Evolutionary conservation across 768 basidiomycete species (phyloP), one percentile per base, ranked within the genome.

Genomic region (Suillus subaureus): DNA sequence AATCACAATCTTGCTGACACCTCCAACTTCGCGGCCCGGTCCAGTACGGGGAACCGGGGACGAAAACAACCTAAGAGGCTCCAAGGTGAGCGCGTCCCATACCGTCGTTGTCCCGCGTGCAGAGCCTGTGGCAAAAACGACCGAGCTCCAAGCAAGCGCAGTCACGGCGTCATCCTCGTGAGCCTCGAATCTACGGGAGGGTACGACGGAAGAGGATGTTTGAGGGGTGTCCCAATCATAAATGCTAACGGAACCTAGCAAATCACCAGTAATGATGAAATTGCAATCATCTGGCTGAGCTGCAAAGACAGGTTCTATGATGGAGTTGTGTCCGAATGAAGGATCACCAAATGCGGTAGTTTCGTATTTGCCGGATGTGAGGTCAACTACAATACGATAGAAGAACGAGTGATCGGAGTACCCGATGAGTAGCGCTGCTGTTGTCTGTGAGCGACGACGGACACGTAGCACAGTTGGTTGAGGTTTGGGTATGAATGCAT

Each of bases 81-180:
- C 81, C 39, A 92, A 82, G 0, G 86, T 89, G 67, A 92, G 77
- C 3, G 85, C 84, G 69, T 94, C 90, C 82, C 87, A 92, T 16
- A 90, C 80, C 21, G 77, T 79, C 3, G 87, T 82, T 7, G 81
- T 79, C 4, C 93, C 93, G 2, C 81, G 75, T 0, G 83, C 80
- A 28, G 90, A 90, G 35, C 93, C 93, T 0, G 88, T 89, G 15
- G 85, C 82, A 56, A 94, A 77, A 18, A 86, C 79, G n/a, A 81
- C 64, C 4, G 84, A 79, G 64, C 85, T 88, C 83, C 89, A 85
- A 1, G 85, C 81, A 23, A 94, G 77, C 15, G 88, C 83, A 6
- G 89, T 89, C 31, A 94, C 82, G 0, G 86, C 77, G 0, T 85
- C 88, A 67, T 91, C 89, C 60, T 80, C 79, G 69, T 90, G 85